Base-by-base conservation (phyloP, 805 yeast species). In the Saccharomycodes ludwigii region DNA sequence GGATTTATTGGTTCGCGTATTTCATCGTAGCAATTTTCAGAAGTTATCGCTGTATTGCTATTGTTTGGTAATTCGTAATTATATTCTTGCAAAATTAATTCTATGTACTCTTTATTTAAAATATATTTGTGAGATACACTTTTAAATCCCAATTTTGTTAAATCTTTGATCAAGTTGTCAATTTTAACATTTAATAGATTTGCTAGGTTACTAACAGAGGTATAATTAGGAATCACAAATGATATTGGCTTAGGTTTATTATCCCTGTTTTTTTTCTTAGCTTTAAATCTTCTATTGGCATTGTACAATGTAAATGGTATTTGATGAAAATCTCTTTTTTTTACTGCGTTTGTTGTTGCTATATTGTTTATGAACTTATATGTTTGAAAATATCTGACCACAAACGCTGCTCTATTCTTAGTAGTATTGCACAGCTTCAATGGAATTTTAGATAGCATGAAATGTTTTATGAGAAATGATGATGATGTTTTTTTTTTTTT, bases 61-160 rank as follows among this genome's bases (percentile, higher is more conserved):
- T 20, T 37, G 34, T 27, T 40, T 13, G 47, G 52, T 24, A 69
- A 76, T 20, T 74, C 79, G 44, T 71, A 81, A 7, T 91, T 91
- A 43, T 72, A 81, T 47, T 91, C 97, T 48, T 82, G 93, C 0
- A 95, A 88, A 42, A 91, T 76, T 35, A 91, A 59, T 14, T 77
- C 68, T 0, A 95, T 91, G 21, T 83, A 83, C 46, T 86, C 97
- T 36, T 67, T 73, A 40, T 91, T 95, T 18, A 91, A 56, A 41
- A 91, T 81, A 53, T 73, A 80, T 47, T 82, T 81, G 42, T 78
- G 76, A 11, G 63, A 61, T 14, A 60, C 48, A 22, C 84, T 69
- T 36, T 77, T 78, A 49, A 80, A 86, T 0, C 97, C 97, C 43
- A 84, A 60, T 1, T 59, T 68, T 12, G 60, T 58, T 56, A 88